Conservation (phyloP, 306 rosid genomes). For the Begonia fuchsioides region DNA sequence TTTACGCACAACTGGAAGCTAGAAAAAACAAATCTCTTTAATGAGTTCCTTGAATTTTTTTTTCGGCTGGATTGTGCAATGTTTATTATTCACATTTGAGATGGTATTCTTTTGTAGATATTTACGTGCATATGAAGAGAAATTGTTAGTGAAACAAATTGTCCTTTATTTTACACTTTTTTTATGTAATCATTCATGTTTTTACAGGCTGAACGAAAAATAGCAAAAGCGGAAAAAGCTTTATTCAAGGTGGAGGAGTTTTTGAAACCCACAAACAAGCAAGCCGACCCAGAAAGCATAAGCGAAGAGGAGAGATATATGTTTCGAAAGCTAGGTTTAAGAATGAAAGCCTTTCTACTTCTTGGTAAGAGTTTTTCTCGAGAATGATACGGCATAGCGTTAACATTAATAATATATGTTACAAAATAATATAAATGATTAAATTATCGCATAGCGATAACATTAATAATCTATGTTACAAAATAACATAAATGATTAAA, state of each 20-base stretch:
- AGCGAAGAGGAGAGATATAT: slow-evolving; percentile 95
- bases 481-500: no score
- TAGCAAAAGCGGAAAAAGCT: slow-evolving; percentile 60
- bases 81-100: no score
- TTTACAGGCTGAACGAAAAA: slow-evolving; percentile 64
- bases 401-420: no score
- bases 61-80: no score
- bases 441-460: no score
- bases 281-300: slow-evolving; percentile 74
- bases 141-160: no score
- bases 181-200: slow-evolving; percentile 16
- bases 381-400: no score
- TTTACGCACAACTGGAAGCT: slow-evolving; percentile 53
- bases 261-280: slow-evolving; percentile 51
- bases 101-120: no score
- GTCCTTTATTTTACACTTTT: neutral
- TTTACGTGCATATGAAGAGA: no score
- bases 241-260: slow-evolving; percentile 59
- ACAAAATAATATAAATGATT: no score
- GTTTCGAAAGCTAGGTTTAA: slow-evolving; percentile 93
- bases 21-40: slow-evolving; percentile 54
- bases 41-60: slow-evolving; percentile 34
- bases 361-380: slow-evolving; percentile 43
- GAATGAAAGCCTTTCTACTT: slow-evolving; percentile 95
- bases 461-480: no score